phyloP scores from a whole-genome alignment of 139 green algal species.

The Bryopsis sp. region DNA sequence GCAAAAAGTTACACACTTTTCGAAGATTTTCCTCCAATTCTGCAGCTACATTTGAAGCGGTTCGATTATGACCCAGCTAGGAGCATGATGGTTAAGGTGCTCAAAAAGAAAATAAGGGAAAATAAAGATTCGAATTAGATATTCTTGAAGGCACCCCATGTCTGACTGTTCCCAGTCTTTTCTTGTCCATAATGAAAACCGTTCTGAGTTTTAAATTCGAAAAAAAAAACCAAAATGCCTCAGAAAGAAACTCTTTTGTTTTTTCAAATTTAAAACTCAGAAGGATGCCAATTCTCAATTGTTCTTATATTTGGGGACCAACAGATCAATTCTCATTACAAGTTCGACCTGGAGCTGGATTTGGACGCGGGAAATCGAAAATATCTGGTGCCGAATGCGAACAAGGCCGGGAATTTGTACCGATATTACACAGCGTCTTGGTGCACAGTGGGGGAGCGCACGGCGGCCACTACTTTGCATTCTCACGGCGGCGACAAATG shows the following conservation, averaged over 20 bases:
- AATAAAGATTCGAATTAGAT: too few species aligned
- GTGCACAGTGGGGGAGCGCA: conserved; percentile 89
- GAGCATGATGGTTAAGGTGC: conserved; percentile 80
- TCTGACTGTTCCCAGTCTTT: too few species aligned
- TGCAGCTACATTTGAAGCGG: conserved; percentile 95
- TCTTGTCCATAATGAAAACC: too few species aligned
- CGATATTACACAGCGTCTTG: conserved; percentile 77
- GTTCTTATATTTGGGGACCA: neutral
- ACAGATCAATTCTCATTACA: conserved; percentile 93
- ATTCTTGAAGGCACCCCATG: too few species aligned
- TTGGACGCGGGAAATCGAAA: conserved; percentile 61
- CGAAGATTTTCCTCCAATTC: conserved; percentile 78
- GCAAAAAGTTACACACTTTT: conserved; percentile 87
- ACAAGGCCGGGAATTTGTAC: conserved; percentile 65
- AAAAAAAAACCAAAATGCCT: too few species aligned
- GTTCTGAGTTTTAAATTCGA: too few species aligned
- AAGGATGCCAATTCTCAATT: too few species aligned
- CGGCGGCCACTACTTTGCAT: conserved; percentile 87
- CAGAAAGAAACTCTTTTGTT: too few species aligned
- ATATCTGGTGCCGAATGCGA: conserved; percentile 42
- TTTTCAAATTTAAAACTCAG: too few species aligned
- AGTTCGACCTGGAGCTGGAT: conserved; percentile 87
- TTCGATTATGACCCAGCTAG: conserved; percentile 95
- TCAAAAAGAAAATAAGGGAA: too few species aligned
- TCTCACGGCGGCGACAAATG: conserved; percentile 62